Base-by-base conservation (phyloP, 2,329 filamentous ascomycete genomes). In the Pseudogymnoascus verrucosus region DNA sequence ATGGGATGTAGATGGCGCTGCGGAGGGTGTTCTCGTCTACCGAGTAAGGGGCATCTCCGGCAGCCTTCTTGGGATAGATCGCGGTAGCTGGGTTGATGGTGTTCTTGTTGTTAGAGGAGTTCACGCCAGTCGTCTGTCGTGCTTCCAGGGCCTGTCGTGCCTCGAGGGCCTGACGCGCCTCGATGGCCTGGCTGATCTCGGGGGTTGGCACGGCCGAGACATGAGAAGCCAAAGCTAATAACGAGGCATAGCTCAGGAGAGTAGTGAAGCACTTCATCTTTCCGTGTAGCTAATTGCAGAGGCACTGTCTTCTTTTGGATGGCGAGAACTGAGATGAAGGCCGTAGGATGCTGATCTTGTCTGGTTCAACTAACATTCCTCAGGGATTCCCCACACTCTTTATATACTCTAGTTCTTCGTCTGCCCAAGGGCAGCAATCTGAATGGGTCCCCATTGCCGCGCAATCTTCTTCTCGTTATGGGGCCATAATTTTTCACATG, bases 1-100 rank as follows among this genome's bases (percentile, higher is more conserved):
- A 47, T 1, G 82, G 81, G 51, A 84, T 82, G 69, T 78, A 78
- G 62, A 85, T 82, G 2, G 78, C 82, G n/a, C 75, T 70, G 26
- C 81, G 78, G 14, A 85, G 75, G 8, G 72, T 68, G 0, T 68
- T 64, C 68, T 85, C 82, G 0, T 75, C 68, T 3, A 83, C 64
- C 0, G 75, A 76, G 70, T 83, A 85, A 0, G 77, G 75, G 0
- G 81, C 78, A 68, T 85, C 82, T 1, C 64, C 69, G 8, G 71
- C 60, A 19, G 70, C 68, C 42, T 71, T 72, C 65, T 73, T 74
- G 1, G 76, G 78, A 42, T 75, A 81, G 19, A 78, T 74, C 2
- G 51, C 6, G n/a, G 28, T 57, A 67, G 34, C 60, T 37, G 42
- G 57, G 34, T 67, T 64, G 11, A 62, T 36, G 16, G 36, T 57